Evolutionary conservation across 73 alveolate genomes (phyloP).

Genomic region (Paramecium biaurelia): DNA sequence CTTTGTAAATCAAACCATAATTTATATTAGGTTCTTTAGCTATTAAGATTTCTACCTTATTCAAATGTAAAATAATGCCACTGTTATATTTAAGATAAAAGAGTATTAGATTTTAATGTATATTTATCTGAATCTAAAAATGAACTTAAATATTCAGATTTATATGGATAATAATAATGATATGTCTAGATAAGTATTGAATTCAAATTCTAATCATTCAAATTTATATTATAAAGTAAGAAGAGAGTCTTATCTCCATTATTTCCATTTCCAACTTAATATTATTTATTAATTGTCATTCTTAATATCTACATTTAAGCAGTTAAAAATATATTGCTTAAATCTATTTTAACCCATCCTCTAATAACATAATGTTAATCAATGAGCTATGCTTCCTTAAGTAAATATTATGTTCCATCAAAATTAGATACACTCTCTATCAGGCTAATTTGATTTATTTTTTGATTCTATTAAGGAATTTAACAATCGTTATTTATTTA

Average conservation of each 20-base stretch:
- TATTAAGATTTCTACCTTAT: not conserved
- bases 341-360: not conserved
- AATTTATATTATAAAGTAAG: not conserved
- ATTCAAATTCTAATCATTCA: not conserved
- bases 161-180: not conserved
- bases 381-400: not conserved
- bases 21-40: not conserved
- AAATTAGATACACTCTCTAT: not conserved
- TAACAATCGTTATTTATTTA: not conserved
- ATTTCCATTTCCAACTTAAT: not conserved
- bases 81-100: not conserved
- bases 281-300: not conserved
- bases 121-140: not conserved
- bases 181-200: not conserved
- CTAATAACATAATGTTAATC: not conserved
- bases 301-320: not conserved
- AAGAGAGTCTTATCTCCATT: not conserved
- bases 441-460: not conserved
- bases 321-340: not conserved
- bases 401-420: not conserved
- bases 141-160: not conserved
- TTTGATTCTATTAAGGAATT: not conserved
- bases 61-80: not conserved
- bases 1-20: not conserved
- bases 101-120: not conserved